These are phyloP conservation scores for Sugiyamaella americana DNA, from an alignment of 805 yeast species.

Conservation along the genomic window DNA sequence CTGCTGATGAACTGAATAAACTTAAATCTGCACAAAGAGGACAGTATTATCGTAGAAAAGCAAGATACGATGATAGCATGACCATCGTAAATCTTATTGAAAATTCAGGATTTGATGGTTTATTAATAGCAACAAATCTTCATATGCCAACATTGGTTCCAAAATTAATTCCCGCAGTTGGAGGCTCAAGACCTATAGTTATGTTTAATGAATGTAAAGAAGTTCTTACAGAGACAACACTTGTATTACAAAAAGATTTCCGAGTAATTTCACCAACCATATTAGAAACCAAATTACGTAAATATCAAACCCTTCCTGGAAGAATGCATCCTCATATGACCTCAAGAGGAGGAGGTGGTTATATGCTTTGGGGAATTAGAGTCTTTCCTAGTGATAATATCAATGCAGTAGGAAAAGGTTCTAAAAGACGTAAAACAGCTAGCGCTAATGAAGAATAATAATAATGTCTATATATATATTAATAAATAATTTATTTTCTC, in stretches of 20 bases:
- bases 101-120: conserved; percentile 61
- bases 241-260: conserved; percentile 57
- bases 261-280: conserved; percentile 78
- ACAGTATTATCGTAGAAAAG: conserved; percentile 61
- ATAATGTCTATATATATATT: background rate
- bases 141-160: conserved; percentile 62
- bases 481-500: conserved; percentile 1
- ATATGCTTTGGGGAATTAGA: conserved; percentile 65
- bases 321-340: conserved; percentile 95
- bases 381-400: conserved; percentile 65
- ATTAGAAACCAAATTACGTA: conserved; percentile 73
- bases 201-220: conserved; percentile 81
- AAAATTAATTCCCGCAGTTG: conserved; percentile 53
- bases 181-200: conserved; percentile 84
- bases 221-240: conserved; percentile 64
- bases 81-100: conserved; percentile 41
- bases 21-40: conserved; percentile 55
- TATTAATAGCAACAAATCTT: conserved; percentile 67
- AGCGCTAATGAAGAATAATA: conserved; percentile 9
- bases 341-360: conserved; percentile 88
- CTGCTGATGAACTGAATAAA: conserved; percentile 48
- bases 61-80: conserved; percentile 40
- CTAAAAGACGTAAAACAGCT: conserved; percentile 26
- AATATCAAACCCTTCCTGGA: conserved; percentile 90
- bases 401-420: conserved; percentile 56